These are phyloP conservation scores for Pueraria montana DNA, from an alignment of 306 rosid genomes.

Conservation along the genomic window DNA sequence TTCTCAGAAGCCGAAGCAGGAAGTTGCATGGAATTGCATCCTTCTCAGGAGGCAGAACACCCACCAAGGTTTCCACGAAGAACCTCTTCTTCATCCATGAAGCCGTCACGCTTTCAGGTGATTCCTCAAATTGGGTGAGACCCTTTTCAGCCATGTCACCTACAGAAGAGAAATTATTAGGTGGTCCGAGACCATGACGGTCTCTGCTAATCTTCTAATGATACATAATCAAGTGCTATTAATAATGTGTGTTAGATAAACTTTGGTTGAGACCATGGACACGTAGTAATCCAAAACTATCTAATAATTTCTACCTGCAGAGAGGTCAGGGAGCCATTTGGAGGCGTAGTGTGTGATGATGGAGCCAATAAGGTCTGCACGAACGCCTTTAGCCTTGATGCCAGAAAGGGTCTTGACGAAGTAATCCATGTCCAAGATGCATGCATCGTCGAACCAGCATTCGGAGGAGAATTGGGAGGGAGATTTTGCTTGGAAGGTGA, in stretches of 20 bases:
- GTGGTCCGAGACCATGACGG: background rate
- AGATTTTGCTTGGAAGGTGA: constrained; percentile 55
- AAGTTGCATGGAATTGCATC: constrained; percentile 91
- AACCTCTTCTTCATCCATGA: constrained; percentile 93
- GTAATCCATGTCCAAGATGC: constrained; percentile 94
- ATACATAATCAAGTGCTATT: background rate
- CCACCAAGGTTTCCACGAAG: constrained; percentile 90
- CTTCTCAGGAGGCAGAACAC: constrained; percentile 89
- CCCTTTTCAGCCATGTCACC: constrained; percentile 40
- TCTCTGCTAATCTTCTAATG: background rate
- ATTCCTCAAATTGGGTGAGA: constrained; percentile 55
- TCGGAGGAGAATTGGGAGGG: constrained; percentile 68
- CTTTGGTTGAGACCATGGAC: background rate
- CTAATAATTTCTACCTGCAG: constrained; percentile 34
- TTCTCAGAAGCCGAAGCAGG: constrained; percentile 81
- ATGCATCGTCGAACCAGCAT: constrained; percentile 90
- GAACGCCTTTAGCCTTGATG: constrained; percentile 87
- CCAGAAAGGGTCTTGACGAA: constrained; percentile 87
- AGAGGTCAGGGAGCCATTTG: constrained; percentile 95
- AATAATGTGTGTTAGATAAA: background rate
- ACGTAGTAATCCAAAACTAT: background rate
- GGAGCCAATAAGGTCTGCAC: constrained; percentile 81
- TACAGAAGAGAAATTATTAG: constrained; percentile 40
- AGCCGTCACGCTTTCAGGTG: constrained; percentile 69
- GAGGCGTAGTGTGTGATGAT: constrained; percentile 90